A percentile compares a stretch with the other conserved stretches of the same genome.
Conservation (phyloP, 257 asterid genomes). For the Cordia subcordata region DNA sequence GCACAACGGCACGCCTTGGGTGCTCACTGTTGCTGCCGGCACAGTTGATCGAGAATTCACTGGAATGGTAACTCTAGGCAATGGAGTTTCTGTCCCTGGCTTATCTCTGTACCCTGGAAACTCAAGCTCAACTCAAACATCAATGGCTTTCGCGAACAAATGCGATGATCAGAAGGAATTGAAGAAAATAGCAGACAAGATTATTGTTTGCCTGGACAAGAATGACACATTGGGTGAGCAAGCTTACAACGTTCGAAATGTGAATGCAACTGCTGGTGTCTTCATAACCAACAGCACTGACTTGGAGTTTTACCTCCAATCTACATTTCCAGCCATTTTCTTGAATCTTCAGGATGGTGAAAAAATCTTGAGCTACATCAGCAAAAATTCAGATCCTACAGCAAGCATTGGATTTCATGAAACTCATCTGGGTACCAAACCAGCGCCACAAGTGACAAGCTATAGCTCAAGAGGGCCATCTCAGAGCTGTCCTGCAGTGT, state of each 20-base stretch:
- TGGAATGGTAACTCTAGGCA: conserved; percentile 38
- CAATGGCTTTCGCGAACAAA: conserved; percentile 14
- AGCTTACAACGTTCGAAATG: conserved; percentile 22
- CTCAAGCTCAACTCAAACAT: conserved; percentile 24
- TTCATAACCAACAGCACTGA: conserved; percentile 53
- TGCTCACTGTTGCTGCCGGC: conserved; percentile 66
- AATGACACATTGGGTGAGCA: conserved; percentile 31
- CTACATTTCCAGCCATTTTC: conserved; percentile 43
- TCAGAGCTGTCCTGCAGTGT: conserved; percentile 46
- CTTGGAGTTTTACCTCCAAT: conserved; percentile 24
- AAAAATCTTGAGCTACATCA: conserved; percentile 38
- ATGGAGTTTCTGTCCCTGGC: conserved; percentile 39
- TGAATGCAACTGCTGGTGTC: conserved; percentile 26
- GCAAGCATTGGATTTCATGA: conserved; percentile 39
- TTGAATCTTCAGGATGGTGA: conserved; percentile 35
- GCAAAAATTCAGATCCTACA: conserved; percentile 24
- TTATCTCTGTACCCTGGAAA: conserved; percentile 52
- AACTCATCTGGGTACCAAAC: conserved; percentile 38
- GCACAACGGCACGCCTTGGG: conserved; percentile 76
- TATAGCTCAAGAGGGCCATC: conserved; percentile 91
- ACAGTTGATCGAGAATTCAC: conserved; percentile 53
- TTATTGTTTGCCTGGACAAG: conserved; percentile 51
- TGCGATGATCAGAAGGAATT: conserved; percentile 31
- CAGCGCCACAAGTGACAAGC: conserved; percentile 53
- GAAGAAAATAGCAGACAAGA: conserved; percentile 14